Base-by-base conservation (phyloP, 2,329 filamentous ascomycete genomes). In the Akanthomyces muscarius region DNA sequence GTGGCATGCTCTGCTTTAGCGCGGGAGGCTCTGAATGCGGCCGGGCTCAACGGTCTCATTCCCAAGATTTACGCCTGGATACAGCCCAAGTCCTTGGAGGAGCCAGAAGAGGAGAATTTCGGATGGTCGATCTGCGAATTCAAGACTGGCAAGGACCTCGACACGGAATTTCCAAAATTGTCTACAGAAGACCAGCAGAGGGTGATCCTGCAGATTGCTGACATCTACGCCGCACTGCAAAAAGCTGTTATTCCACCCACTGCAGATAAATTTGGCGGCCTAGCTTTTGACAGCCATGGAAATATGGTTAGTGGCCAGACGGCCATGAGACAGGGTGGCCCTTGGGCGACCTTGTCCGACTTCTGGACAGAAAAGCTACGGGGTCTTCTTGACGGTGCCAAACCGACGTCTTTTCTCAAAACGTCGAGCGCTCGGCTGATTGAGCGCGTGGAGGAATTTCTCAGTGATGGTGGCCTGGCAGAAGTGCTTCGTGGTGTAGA, bases 111-210 rank as follows among this genome's bases (percentile, higher is more conserved):
- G n/a, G 8, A 28, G 7, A 62, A 63, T 0, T 66, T 69, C 16
- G 67, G 69, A 2, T 72, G 70, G 69, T 66, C 59, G 1, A 25
- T 72, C n/a, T 64, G 63, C 25, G 71, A 73, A 53, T 68, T 66
- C 55, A 71, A 66, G 64, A 3, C 45, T 0, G 71, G 71, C 38
- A 61, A 52, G 5, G 63, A 66, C 8, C 56, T 71, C 2, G 65
- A 68, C 51, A 41, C n/a, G 0, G 50, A 64, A 11, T 71, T 68
- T 23, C n/a, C 47, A 2, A 41, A 10, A 0, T 23, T 71, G 30
- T 1, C 30, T 2, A 16, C 48, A 4, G 55, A 62, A 0, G 65
- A 68, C 1, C 65, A 45, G 42, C n/a, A 47, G 0, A n/a, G 11
- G 4, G 65, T 70, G 2, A 13, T 71, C 1, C 57, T 57, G 1